These are phyloP conservation scores for Epichloe sibirici DNA, from an alignment of 2,329 filamentous ascomycete genomes.

Conservation along the genomic window DNA sequence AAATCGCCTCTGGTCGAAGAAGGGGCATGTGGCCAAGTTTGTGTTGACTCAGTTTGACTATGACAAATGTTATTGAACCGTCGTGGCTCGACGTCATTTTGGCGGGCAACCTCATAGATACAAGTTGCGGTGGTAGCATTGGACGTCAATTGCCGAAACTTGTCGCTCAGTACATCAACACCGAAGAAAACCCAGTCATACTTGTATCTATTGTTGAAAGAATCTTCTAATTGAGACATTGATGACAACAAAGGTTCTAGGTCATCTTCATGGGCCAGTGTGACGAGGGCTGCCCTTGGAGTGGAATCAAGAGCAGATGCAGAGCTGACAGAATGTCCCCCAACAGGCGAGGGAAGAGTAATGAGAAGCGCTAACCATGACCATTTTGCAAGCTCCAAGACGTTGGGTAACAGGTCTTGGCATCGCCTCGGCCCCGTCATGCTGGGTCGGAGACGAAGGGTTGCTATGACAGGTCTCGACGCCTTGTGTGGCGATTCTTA, in stretches of 20 bases:
- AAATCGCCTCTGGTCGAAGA: constrained; percentile 1
- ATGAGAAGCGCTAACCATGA: constrained; percentile 4
- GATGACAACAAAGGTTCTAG: constrained; percentile 19
- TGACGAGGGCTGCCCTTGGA: constrained; percentile 20
- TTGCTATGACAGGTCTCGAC: background rate
- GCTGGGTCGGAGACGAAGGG: constrained; percentile 6
- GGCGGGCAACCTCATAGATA: constrained; percentile 59
- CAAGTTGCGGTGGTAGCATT: constrained; percentile 60
- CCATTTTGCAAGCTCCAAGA: constrained; percentile 4
- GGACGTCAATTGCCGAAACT: constrained; percentile 58
- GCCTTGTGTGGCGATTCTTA: background rate
- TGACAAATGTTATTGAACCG: background rate
- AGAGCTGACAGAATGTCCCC: constrained; percentile 9
- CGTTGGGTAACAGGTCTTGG: background rate
- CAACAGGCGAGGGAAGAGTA: constrained; percentile 4
- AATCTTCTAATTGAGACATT: constrained; percentile 42
- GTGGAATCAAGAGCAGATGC: constrained; percentile 11
- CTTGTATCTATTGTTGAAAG: constrained; percentile 69
- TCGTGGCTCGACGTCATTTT: constrained; percentile 55
- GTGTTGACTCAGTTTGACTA: background rate
- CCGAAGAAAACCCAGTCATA: constrained; percentile 90
- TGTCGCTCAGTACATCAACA: constrained; percentile 61
- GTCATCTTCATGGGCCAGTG: constrained; percentile 20
- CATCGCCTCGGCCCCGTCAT: constrained; percentile 4
- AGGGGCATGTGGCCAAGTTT: constrained; percentile 1